These are phyloP conservation scores for Trametes cingulata DNA, from an alignment of 768 basidiomycete species.

Conservation along the genomic window DNA sequence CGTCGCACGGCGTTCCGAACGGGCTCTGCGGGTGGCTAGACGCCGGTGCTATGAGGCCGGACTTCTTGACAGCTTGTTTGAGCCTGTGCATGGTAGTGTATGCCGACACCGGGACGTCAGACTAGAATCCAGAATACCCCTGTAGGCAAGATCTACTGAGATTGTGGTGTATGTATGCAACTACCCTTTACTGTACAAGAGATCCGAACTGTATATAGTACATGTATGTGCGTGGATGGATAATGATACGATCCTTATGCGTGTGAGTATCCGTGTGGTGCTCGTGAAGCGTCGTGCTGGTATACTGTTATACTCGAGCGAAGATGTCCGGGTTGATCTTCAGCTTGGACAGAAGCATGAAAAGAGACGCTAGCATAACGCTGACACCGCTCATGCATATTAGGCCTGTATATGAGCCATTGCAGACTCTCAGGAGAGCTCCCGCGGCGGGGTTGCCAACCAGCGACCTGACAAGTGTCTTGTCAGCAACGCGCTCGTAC, in stretches of 20 bases:
- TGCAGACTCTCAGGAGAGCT: constrained; percentile 45
- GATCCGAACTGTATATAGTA: background rate
- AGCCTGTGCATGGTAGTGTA: background rate
- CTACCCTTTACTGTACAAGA: background rate
- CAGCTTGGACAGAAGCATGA: constrained; percentile 47
- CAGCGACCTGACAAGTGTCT: constrained; percentile 47
- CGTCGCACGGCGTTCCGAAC: background rate
- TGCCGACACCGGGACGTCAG: background rate
- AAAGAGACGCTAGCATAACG: constrained; percentile 57
- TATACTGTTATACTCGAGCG: constrained; percentile 13
- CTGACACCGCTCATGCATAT: constrained; percentile 62
- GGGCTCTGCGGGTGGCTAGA: background rate
- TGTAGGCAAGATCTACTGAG: too few relatives aligned
- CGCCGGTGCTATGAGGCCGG: background rate
- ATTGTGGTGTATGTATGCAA: too few relatives aligned
- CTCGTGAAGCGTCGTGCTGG: background rate
- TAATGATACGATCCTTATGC: constrained; percentile 1
- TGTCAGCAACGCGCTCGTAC: background rate
- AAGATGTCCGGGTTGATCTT: constrained; percentile 15
- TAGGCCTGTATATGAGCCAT: constrained; percentile 50
- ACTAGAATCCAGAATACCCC: too few relatives aligned
- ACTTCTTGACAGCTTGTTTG: background rate
- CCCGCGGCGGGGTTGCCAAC: constrained; percentile 67
- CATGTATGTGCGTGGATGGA: background rate
- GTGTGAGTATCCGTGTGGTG: background rate